Conservation (phyloP, 164 flowering plant species). For the Nymphaea colorata region DNA sequence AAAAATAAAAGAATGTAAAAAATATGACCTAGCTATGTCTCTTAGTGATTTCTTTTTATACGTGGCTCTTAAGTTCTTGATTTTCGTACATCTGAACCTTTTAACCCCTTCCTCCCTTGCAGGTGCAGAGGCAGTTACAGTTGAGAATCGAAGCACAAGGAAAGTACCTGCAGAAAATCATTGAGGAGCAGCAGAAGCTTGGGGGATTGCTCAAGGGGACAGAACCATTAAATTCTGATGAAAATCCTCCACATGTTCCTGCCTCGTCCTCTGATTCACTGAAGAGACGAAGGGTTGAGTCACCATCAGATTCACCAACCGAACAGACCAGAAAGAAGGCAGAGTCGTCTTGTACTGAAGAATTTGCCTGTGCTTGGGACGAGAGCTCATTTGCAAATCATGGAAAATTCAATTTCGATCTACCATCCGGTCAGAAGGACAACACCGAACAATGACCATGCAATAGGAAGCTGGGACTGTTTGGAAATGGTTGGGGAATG, state of each 20-base stretch:
- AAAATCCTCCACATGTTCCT: background rate
- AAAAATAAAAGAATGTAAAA: no score
- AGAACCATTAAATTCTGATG: constrained; percentile 7
- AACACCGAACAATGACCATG: background rate
- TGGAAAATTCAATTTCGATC: background rate
- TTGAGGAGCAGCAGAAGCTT: constrained; percentile 63
- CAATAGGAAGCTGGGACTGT: background rate
- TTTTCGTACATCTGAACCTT: constrained; percentile 2
- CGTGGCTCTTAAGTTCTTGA: constrained; percentile 1
- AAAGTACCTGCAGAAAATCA: constrained; percentile 62
- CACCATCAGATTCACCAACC: background rate
- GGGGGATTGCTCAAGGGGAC: constrained; percentile 31
- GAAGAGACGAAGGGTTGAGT: background rate
- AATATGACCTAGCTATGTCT: no score
- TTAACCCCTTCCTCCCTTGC: constrained; percentile 1
- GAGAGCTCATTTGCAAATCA: background rate
- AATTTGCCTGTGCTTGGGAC: background rate
- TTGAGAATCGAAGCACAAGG: constrained; percentile 75
- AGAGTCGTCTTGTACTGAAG: background rate
- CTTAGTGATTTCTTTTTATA: no score
- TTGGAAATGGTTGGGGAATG: background rate
- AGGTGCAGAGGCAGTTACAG: constrained; percentile 70
- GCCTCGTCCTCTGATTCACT: background rate
- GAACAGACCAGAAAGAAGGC: background rate
- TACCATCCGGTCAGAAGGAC: background rate